Conservation (phyloP, 495 filamentous ascomycete species). For the Trichoderma virens region DNA sequence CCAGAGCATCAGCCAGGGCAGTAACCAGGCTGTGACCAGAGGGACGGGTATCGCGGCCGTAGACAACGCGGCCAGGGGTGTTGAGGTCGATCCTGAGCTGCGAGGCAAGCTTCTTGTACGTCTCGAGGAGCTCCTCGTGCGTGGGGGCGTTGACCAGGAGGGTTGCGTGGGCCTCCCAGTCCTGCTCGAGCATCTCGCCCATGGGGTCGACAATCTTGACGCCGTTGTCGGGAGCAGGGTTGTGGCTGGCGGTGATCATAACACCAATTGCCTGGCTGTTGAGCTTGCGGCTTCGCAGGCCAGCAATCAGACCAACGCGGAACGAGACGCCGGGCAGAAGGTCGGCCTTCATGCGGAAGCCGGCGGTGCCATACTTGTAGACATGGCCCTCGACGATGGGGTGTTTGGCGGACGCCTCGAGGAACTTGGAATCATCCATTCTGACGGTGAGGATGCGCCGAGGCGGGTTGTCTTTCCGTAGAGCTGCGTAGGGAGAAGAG, state of each 20-base stretch:
- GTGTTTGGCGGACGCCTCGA: constrained; percentile 56
- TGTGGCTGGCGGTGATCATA: constrained; percentile 99
- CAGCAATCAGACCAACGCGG: constrained; percentile 80
- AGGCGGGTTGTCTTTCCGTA: too few relatives aligned
- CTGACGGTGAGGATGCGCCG: constrained; percentile 9
- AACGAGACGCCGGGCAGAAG: constrained; percentile 86
- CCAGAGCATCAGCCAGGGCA: constrained; percentile 68
- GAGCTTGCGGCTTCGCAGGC: constrained; percentile 83
- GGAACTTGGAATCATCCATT: constrained; percentile 34
- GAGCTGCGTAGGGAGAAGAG: constrained; percentile 4
- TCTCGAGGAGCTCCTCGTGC: constrained; percentile 63
- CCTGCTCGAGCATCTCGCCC: constrained; percentile 93
- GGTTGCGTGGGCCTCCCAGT: constrained; percentile 88
- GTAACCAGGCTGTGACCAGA: constrained; percentile 76
- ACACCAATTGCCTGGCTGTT: constrained; percentile 88
- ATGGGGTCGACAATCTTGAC: constrained; percentile 97
- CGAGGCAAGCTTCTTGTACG: constrained; percentile 64
- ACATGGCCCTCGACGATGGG: constrained; percentile 55
- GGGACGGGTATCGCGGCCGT: constrained; percentile 86
- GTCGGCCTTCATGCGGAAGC: constrained; percentile 54
- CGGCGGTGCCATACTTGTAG: constrained; percentile 93
- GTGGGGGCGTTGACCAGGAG: constrained; percentile 72
- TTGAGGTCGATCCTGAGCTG: constrained; percentile 67
- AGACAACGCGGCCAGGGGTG: constrained; percentile 70
- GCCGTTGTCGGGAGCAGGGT: constrained; percentile 93